A percentile compares a stretch with the other conserved stretches of the same genome.
Conservation (phyloP, 306 rosid genomes). For the Ceratonia siliqua region DNA sequence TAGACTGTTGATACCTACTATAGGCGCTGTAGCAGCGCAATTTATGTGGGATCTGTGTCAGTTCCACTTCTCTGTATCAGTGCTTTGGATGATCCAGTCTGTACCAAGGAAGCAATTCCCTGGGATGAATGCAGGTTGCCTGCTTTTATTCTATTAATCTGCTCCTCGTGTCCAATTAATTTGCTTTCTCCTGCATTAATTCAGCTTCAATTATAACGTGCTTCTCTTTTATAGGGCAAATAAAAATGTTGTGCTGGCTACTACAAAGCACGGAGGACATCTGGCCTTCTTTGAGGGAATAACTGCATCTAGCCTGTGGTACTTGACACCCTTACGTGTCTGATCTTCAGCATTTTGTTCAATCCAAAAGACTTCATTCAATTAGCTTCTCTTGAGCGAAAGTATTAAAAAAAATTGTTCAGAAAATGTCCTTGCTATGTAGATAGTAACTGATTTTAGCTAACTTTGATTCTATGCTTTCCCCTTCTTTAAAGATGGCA, state of each 20-base stretch:
- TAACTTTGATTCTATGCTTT: not conserved
- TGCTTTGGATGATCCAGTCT: constrained; percentile 96
- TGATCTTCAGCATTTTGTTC: constrained; percentile 21
- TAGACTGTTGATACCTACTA: constrained; percentile 95
- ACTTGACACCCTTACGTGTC: constrained; percentile 25
- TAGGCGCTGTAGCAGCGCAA: constrained; percentile 79
- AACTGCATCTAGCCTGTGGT: constrained; percentile 79
- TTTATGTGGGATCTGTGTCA: constrained; percentile 74
- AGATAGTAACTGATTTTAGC: not conserved
- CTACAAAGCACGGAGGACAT: constrained; percentile 79
- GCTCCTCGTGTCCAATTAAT: constrained; percentile 7
- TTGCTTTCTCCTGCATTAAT: constrained; percentile 21
- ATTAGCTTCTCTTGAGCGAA: not conserved
- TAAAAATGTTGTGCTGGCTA: constrained; percentile 71
- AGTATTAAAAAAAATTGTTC: not conserved
- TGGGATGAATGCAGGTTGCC: constrained; percentile 99
- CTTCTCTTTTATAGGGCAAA: constrained; percentile 54
- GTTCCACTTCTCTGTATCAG: constrained; percentile 89
- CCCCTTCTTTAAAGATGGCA: not conserved
- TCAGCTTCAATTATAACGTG: not conserved
- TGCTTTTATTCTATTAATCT: constrained; percentile 34
- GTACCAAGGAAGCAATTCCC: constrained; percentile 98
- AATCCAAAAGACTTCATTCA: constrained; percentile 5
- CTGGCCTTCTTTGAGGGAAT: constrained; percentile 88
- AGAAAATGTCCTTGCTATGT: not conserved